A percentile compares a stretch with the other conserved stretches of the same genome.
phyloP scores from a whole-genome alignment of 371 early-diverging fungal genomes.

The Encephalitozoon cuniculi region DNA sequence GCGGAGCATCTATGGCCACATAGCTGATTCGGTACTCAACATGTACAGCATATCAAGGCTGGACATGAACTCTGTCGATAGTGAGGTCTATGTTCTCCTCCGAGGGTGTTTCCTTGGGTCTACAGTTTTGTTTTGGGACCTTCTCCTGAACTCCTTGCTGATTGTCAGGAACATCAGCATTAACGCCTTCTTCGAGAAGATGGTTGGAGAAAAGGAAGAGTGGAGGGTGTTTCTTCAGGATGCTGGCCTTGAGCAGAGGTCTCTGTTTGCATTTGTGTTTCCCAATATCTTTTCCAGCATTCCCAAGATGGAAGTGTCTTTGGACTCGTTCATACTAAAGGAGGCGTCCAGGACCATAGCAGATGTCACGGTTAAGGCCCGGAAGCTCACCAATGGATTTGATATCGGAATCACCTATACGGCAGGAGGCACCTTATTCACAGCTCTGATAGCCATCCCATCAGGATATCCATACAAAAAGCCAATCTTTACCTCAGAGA shows the following conservation, averaged over 20 bases:
- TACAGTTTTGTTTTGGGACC: background rate
- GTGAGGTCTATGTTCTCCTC: background rate
- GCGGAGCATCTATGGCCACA: background rate
- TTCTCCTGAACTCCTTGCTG: conserved; percentile 6
- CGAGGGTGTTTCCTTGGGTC: background rate
- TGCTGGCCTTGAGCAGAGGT: background rate
- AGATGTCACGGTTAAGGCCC: background rate
- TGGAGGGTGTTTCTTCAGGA: background rate
- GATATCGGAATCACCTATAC: background rate
- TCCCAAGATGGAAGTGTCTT: background rate
- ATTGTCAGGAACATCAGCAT: conserved; percentile 13
- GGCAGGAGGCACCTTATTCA: background rate
- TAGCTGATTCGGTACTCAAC: background rate
- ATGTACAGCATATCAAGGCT: conserved; percentile 22
- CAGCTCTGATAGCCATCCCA: background rate
- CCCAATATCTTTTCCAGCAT: background rate
- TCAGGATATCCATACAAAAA: conserved; percentile 19
- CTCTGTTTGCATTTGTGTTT: background rate
- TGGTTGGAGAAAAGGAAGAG: background rate
- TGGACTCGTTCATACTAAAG: background rate
- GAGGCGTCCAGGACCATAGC: background rate
- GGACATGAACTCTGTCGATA: background rate
- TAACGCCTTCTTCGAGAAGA: conserved; percentile 19
- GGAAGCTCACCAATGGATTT: background rate
- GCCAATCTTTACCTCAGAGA: conserved; percentile 17